Percentiles rank a stretch among this genome's conserved stretches.
phyloP scores from a whole-genome alignment of 441 rosid genomes.

The Flueggea neowawraea region DNA sequence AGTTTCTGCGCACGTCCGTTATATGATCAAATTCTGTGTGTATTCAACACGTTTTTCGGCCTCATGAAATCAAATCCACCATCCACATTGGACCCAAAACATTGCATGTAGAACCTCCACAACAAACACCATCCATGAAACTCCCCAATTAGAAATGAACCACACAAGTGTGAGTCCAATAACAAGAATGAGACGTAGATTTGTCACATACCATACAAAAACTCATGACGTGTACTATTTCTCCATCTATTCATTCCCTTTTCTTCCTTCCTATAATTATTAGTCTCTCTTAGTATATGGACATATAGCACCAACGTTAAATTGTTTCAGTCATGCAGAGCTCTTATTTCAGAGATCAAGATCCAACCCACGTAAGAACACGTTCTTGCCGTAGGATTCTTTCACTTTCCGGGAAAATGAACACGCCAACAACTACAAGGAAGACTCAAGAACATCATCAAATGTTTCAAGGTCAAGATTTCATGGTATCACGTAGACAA shows the following conservation, averaged over 20 bases:
- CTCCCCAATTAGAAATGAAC: constrained; percentile 6
- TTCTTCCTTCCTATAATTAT: neutral
- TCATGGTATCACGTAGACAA: too few relatives aligned
- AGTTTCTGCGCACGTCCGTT: too few relatives aligned
- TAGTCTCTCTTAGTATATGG: too few relatives aligned
- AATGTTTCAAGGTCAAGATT: too few relatives aligned
- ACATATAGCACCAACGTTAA: neutral
- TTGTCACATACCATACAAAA: constrained; percentile 36
- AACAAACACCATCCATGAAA: too few relatives aligned
- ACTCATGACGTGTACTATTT: constrained; percentile 32
- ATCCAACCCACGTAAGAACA: constrained; percentile 9
- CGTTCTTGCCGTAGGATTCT: neutral
- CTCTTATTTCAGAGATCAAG: constrained; percentile 14
- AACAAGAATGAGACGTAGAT: constrained; percentile 30
- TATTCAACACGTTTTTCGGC: too few relatives aligned
- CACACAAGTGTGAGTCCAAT: constrained; percentile 26
- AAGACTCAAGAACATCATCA: too few relatives aligned
- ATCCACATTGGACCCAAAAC: too few relatives aligned
- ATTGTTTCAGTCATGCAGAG: constrained; percentile 14
- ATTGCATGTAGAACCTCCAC: too few relatives aligned
- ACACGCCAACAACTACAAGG: neutral
- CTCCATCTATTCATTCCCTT: constrained; percentile 21
- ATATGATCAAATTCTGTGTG: too few relatives aligned
- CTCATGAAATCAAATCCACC: too few relatives aligned
- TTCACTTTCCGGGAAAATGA: constrained; percentile 1